Conservation (phyloP, 805 yeast genomes). For the Wickerhamomyces tratensis region DNA sequence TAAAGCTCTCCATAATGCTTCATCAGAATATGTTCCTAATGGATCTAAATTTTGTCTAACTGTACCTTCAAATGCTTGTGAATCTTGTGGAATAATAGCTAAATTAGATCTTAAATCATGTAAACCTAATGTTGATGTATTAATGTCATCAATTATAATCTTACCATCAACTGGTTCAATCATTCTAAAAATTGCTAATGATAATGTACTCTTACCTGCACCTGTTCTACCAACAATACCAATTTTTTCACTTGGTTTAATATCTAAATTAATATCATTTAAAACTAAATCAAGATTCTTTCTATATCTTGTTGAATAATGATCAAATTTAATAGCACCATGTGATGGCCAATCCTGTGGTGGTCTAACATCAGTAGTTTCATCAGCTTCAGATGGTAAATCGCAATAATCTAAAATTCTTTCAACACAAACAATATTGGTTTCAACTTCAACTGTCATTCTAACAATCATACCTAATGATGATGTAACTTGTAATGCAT, state of each 20-base stretch:
- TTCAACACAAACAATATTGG: constrained; percentile 94
- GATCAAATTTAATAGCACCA: constrained; percentile 57
- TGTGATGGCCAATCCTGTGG: constrained; percentile 59
- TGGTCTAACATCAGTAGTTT: constrained; percentile 59
- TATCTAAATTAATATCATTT: constrained; percentile 51
- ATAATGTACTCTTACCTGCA: constrained; percentile 86
- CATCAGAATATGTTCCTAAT: constrained; percentile 52
- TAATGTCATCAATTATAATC: constrained; percentile 61
- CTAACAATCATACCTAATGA: constrained; percentile 95
- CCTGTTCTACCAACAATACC: constrained; percentile 98
- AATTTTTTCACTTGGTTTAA: constrained; percentile 71
- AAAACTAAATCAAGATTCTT: constrained; percentile 73
- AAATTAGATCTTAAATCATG: constrained; percentile 67
- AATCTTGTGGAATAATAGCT: constrained; percentile 89
- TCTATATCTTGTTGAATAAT: constrained; percentile 82
- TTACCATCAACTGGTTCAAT: constrained; percentile 70
- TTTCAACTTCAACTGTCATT: constrained; percentile 97
- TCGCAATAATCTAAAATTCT: constrained; percentile 81
- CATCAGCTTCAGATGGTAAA: constrained; percentile 82
- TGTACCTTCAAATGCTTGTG: constrained; percentile 85
- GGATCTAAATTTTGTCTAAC: constrained; percentile 86
- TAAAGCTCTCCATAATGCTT: constrained; percentile 74
- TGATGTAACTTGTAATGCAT: constrained; percentile 89
- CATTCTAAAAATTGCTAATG: constrained; percentile 75
- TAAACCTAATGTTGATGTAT: constrained; percentile 62